Conservation (phyloP, 148 eudicot species). For the Pouteria glomerata region DNA sequence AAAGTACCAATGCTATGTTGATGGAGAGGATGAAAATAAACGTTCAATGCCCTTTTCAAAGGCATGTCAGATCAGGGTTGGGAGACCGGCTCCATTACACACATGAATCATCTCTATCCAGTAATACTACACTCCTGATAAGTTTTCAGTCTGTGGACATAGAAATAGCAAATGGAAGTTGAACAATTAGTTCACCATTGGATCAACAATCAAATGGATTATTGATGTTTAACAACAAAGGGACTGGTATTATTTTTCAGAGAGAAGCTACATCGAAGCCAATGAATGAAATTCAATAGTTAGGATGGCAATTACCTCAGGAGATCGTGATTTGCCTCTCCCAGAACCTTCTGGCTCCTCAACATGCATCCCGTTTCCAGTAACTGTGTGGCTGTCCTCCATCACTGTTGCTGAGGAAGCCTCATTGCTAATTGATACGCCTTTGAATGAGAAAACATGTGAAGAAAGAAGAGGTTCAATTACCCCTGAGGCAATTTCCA, state of each 20-base stretch:
- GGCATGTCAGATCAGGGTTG: too few relatives aligned
- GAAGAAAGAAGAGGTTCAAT: slow-evolving; percentile 75
- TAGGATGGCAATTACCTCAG: slow-evolving; percentile 44
- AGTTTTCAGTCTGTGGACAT: too few relatives aligned
- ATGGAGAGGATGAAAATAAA: too few relatives aligned
- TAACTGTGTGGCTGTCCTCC: slow-evolving; percentile 20
- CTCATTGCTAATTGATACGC: slow-evolving; percentile 51
- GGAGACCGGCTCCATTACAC: too few relatives aligned
- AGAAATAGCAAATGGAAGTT: too few relatives aligned
- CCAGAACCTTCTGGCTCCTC: slow-evolving; percentile 42
- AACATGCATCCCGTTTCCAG: slow-evolving; percentile 16
- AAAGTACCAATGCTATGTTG: too few relatives aligned
- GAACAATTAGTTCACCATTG: too few relatives aligned
- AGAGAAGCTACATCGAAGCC: neutral
- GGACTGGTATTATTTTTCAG: neutral
- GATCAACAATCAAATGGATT: neutral
- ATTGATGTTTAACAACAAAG: neutral
- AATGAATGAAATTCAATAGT: neutral
- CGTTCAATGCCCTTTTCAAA: too few relatives aligned
- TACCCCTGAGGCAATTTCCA: slow-evolving; percentile 64
- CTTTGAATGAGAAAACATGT: slow-evolving; percentile 84
- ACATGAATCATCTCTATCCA: too few relatives aligned
- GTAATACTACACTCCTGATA: too few relatives aligned
- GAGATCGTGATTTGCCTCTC: slow-evolving; percentile 31
- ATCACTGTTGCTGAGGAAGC: slow-evolving; percentile 35